Conservation (phyloP, 805 yeast genomes). For the Tetrapisispora iriomotensis region DNA sequence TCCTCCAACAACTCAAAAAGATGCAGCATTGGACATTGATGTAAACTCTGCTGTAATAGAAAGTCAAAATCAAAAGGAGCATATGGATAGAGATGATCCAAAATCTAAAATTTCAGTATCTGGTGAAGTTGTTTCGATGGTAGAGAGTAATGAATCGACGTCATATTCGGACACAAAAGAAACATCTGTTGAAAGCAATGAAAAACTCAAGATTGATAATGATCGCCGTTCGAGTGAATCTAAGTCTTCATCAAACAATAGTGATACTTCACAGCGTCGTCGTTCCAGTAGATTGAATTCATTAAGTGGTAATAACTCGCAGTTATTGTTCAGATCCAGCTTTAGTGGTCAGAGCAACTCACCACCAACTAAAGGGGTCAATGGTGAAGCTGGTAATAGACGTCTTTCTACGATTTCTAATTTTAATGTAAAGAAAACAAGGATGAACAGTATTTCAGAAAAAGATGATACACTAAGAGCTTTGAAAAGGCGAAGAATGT, state of each 20-base stretch:
- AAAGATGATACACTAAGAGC: slow-evolving; percentile 23
- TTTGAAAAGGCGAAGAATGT: slow-evolving; percentile 24
- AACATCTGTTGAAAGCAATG: no score
- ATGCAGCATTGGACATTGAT: background rate
- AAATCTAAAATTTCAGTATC: slow-evolving; percentile 5
- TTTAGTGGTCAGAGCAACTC: slow-evolving; percentile 7
- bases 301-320: slow-evolving; percentile 27
- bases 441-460: slow-evolving; percentile 15
- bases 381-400: slow-evolving; percentile 2
- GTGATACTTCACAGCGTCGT: slow-evolving; percentile 10
- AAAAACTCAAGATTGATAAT: background rate
- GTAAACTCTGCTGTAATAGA: slow-evolving; percentile 9
- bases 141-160: no score
- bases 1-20: slow-evolving; percentile 5
- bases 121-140: background rate
- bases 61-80: background rate
- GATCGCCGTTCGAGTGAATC: background rate
- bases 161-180: no score
- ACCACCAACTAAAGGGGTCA: slow-evolving; percentile 2
- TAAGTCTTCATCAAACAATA: slow-evolving; percentile 6
- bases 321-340: slow-evolving; percentile 25
- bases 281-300: slow-evolving; percentile 34
- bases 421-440: slow-evolving; percentile 11
- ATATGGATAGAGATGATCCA: slow-evolving; percentile 1
- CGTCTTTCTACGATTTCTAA: slow-evolving; percentile 20